Evolutionary conservation across 176 grass and related monocot species (phyloP), one percentile per base, ranked within the genome.

Genomic region (Typha latifolia): DNA sequence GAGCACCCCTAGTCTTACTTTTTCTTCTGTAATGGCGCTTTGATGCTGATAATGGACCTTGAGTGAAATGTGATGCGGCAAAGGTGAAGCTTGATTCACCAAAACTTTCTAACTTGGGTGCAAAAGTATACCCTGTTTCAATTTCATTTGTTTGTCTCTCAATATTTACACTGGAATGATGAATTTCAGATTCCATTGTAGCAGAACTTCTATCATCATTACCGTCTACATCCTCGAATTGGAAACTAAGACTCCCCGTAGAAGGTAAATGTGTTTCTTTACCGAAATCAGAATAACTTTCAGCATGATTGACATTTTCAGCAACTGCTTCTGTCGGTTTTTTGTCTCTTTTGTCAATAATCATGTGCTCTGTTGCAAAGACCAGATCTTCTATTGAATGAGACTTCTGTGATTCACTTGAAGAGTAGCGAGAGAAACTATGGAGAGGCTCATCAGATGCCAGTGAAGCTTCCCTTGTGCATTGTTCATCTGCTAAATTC

Each of bases 21-120:
- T 83, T 99, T 82, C 84, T 99, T 84, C 86, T 99, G 52, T 73
- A 77, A 71, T 62, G 82, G 62, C 55, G 66, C 52, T 66, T 89
- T 69, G 74, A 64, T 68, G 66, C 62, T 12, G 74, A 62, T 68
- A 80, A 56, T 47, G 59, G 61, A 64, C 66, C 66, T 53, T 83
- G 77, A 61, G 72, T 31, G 61, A 55, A 74, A 83, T 51, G 43
- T 75, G 74, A 68, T 74, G 80, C 74, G 14, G 64, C 71, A 74
- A 86, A 90, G 71, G 32, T 72, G 61, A 86, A 80, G 68, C 72
- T 51, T 64, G 70, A 78, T 26, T 50, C 67, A 80, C 21, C 32
- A 34, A 68, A 65, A 64, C 51, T 61, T 20, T 78, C 70, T 20
- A 51, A 29, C 49, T 79, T 78, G 23, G n/a, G 61, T 43, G 66